A percentile compares a stretch with the other conserved stretches of the same genome.
Evolutionary conservation across 192 early-diverging fungal genomes (phyloP).

Genomic region (Coemansia sp.): DNA sequence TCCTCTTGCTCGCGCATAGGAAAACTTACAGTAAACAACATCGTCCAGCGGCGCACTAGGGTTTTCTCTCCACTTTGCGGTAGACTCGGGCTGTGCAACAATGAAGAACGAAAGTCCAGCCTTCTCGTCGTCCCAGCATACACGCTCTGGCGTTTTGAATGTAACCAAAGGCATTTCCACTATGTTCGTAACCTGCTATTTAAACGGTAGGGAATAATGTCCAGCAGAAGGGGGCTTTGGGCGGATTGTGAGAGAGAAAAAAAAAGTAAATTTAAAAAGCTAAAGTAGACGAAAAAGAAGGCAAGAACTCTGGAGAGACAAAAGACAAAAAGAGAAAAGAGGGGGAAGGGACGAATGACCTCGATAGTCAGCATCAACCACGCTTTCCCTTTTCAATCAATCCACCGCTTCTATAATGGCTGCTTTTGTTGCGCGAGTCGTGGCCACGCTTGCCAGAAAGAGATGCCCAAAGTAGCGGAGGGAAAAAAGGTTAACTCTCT

Average conservation of each 20-base stretch:
- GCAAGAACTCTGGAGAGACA: constrained; percentile 3
- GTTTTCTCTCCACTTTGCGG: constrained; percentile 43
- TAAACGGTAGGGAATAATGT: not conserved
- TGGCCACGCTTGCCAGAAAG: not conserved
- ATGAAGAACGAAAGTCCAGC: constrained; percentile 43
- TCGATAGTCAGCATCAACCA: not conserved
- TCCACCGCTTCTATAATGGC: not conserved
- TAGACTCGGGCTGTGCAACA: constrained; percentile 37
- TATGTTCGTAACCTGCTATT: not conserved
- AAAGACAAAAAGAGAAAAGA: constrained; percentile 6
- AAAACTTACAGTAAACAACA: constrained; percentile 50
- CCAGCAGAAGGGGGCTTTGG: not conserved
- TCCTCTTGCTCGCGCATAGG: not conserved
- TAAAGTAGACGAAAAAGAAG: not conserved
- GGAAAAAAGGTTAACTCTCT: not conserved
- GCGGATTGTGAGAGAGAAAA: not conserved
- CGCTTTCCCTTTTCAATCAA: not conserved
- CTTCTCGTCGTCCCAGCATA: constrained; percentile 47
- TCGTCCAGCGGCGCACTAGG: constrained; percentile 41
- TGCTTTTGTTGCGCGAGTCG: not conserved
- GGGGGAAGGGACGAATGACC: not conserved
- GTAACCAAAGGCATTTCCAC: constrained; percentile 35
- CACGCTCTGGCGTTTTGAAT: constrained; percentile 52
- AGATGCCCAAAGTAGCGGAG: not conserved
- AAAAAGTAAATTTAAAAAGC: too few species aligned